A percentile compares a stretch with the other conserved stretches of the same genome.
Conservation (phyloP, 192 early-diverging fungal species). For the Chytriomyces confervae region DNA sequence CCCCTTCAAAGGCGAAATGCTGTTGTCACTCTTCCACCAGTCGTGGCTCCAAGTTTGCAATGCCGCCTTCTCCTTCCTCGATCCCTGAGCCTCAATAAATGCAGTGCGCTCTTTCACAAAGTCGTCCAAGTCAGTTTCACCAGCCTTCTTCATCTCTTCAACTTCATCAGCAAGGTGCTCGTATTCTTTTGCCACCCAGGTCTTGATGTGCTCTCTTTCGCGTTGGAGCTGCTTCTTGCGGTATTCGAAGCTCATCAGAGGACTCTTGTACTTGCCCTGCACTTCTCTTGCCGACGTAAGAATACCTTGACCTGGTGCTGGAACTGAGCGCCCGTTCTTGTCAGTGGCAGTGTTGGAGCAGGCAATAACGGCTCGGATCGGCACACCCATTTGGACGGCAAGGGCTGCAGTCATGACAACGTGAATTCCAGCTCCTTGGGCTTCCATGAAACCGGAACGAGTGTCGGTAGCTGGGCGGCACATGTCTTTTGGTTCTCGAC, state of each 20-base stretch:
- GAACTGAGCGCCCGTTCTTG: slow-evolving; percentile 92
- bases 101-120: slow-evolving; percentile 58
- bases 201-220: slow-evolving; percentile 78
- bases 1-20: slow-evolving; percentile 84
- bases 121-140: slow-evolving; percentile 47
- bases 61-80: slow-evolving; percentile 73
- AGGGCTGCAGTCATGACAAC: slow-evolving; percentile 87
- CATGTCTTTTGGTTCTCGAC: slow-evolving; percentile 88
- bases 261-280: slow-evolving; percentile 54
- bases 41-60: slow-evolving; percentile 78
- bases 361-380: slow-evolving; percentile 90
- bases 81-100: slow-evolving; percentile 58
- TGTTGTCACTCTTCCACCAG: slow-evolving; percentile 76
- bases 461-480: slow-evolving; percentile 87
- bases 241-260: slow-evolving; percentile 82
- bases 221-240: slow-evolving; percentile 75
- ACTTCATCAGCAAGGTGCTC: slow-evolving; percentile 71
- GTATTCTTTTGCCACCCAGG: slow-evolving; percentile 80
- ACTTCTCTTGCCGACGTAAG: slow-evolving; percentile 87
- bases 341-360: slow-evolving; percentile 89
- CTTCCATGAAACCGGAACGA: slow-evolving; percentile 92
- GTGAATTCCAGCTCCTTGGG: slow-evolving; percentile 86
- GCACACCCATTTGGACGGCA: slow-evolving; percentile 90
- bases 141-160: slow-evolving; percentile 53
- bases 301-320: slow-evolving; percentile 94